These are phyloP conservation scores for Coprinopsis strossmayeri DNA, from an alignment of 768 basidiomycete species.

Conservation along the genomic window DNA sequence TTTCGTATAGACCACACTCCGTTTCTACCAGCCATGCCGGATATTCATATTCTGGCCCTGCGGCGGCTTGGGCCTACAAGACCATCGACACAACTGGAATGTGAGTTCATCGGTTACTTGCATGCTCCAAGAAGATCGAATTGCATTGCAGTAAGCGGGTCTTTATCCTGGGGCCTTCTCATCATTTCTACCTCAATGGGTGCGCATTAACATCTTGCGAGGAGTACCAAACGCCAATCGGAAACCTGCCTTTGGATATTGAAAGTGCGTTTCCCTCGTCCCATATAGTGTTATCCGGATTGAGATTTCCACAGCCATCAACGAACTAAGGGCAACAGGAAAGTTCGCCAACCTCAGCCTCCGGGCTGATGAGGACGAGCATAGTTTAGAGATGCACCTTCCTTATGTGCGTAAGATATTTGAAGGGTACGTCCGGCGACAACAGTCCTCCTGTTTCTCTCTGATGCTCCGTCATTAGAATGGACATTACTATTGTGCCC, in stretches of 20 bases:
- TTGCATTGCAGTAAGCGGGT: conserved; percentile 65
- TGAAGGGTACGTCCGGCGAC: conserved; percentile 47
- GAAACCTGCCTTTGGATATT: conserved; percentile 70
- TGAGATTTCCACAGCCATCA: conserved; percentile 42
- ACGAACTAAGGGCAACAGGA: conserved; percentile 56
- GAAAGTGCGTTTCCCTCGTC: conserved; percentile 49
- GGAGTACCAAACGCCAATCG: conserved; percentile 81
- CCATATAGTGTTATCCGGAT: not conserved
- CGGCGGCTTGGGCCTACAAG: conserved; percentile 96
- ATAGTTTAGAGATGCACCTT: conserved; percentile 97
- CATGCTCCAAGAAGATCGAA: conserved; percentile 5
- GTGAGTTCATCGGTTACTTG: conserved; percentile 32
- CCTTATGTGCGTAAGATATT: conserved; percentile 87
- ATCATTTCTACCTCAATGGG: conserved; percentile 81
- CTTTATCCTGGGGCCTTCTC: conserved; percentile 94
- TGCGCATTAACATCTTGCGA: conserved; percentile 82
- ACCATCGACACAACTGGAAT: conserved; percentile 76
- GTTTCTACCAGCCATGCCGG: conserved; percentile 75
- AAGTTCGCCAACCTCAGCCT: conserved; percentile 64
- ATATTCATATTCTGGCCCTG: conserved; percentile 87
- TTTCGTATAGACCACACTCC: too few relatives aligned
- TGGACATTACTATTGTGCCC: conserved; percentile 79
- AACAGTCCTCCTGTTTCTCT: not conserved
- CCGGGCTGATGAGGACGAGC: conserved; percentile 83
- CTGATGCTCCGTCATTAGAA: conserved; percentile 28